A percentile compares a stretch with the other conserved stretches of the same genome.
phyloP scores from a whole-genome alignment of 495 filamentous ascomycete genomes.

The Aspergillus saccharolyticus region DNA sequence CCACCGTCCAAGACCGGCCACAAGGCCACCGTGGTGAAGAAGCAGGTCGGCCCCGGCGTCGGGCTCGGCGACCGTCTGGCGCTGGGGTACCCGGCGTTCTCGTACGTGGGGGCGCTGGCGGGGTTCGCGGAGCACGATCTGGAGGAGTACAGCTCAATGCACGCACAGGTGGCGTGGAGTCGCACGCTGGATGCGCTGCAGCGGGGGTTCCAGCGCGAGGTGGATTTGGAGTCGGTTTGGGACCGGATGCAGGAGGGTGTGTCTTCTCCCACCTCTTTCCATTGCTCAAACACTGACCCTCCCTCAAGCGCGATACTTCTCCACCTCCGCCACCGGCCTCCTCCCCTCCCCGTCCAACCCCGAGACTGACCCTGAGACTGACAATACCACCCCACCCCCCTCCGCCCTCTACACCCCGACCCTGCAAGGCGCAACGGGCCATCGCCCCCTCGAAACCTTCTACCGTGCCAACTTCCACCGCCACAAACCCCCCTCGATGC shows the following conservation, averaged over 20 bases:
- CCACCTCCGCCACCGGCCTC: not conserved
- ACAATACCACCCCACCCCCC: not conserved
- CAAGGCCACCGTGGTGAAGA: not conserved
- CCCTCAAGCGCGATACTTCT: not conserved
- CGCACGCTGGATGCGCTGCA: not conserved
- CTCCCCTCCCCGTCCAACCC: not conserved
- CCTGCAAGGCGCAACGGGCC: conserved; percentile 58
- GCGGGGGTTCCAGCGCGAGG: not conserved
- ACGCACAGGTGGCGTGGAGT: not conserved
- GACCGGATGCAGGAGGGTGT: not conserved
- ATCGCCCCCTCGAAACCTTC: conserved; percentile 56
- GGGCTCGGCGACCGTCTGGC: not conserved
- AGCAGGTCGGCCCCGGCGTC: not conserved
- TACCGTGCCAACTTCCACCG: conserved; percentile 73
- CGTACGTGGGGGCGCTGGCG: conserved; percentile 2
- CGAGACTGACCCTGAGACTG: not conserved
- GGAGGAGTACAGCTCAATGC: not conserved
- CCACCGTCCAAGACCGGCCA: not conserved
- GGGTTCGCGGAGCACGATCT: conserved; percentile 7
- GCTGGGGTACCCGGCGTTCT: not conserved
- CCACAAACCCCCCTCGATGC: conserved; percentile 59
- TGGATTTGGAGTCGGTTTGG: conserved; percentile 3
- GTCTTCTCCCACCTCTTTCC: not conserved
- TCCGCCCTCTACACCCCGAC: not conserved
- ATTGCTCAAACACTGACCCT: not conserved